Evolutionary conservation across 2,329 filamentous ascomycete genomes (phyloP), one percentile per base, ranked within the genome.

Genomic region (Thyridium curvatum): DNA sequence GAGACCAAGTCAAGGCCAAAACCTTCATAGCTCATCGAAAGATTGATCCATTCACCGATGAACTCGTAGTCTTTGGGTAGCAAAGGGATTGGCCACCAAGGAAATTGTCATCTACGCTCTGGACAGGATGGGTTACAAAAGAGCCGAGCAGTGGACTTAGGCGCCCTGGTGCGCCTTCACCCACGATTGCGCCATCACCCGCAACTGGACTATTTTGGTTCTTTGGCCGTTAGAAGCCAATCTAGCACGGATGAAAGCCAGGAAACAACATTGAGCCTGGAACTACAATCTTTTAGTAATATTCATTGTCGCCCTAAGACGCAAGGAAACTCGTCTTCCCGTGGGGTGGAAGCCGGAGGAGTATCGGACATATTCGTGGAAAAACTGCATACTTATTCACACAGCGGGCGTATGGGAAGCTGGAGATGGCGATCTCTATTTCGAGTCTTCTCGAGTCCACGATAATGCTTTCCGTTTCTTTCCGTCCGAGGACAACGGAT

Each of bases 341-440:
- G 18, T 41, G 2, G 49, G 49, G 2, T 55, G 52, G 54, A 39
- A 42, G 15, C 38, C 32, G 2, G 51, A 49, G 2, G 52, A 55
- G 41, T 42, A 46, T 15, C 34, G 51, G 3, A 18, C 50, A 8
- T 53, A 55, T 35, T 30, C 41, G 12, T 46, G 43, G 40, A 35
- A 48, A 9, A 48, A 54, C 34, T 39, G 56, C 32, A 63, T 68
- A 49, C 57, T 61, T 14, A 60, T 64, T 29, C 65, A 68, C 48
- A 60, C 64, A 3, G 65, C 61, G 5, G 61, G 59, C 10, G 60
- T 58, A 2, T 69, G 63, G 52, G 65, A 69, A 50, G 55, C 56
- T 33, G 48, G 48, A 0, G 41, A 56, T 4, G 59, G 58, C 14
- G 53, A 59, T 4, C 59, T 68, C 18, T 52, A 59, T 18, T 51